Conservation (phyloP, 2,329 filamentous ascomycete genomes). For the Microdochium bolleyi region DNA sequence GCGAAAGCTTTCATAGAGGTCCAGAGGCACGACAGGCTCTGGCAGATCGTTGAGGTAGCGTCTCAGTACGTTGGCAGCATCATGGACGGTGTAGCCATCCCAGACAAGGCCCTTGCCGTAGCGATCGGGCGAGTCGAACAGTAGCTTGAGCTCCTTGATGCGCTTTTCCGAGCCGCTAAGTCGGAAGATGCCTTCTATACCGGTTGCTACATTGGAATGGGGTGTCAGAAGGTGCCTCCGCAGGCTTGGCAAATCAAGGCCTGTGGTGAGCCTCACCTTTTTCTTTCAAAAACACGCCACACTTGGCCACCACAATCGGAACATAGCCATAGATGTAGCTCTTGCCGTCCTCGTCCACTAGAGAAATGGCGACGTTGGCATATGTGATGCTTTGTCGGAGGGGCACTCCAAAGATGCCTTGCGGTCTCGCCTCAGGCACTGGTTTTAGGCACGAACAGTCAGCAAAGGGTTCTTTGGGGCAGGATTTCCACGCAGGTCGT, state of each 20-base stretch:
- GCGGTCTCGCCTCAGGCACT: conserved; percentile 33
- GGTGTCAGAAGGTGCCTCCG: conserved; percentile 15
- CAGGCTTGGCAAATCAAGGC: conserved; percentile 8
- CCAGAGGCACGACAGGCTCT: conserved; percentile 90
- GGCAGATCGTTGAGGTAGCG: conserved; percentile 94
- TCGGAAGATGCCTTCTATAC: conserved; percentile 93
- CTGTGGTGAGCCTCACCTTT: conserved; percentile 59
- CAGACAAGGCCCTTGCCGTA: conserved; percentile 96
- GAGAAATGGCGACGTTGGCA: conserved; percentile 94
- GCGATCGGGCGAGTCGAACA: conserved; percentile 89
- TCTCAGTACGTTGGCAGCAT: conserved; percentile 92
- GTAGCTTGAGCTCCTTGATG: conserved; percentile 88
- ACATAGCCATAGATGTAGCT: conserved; percentile 99
- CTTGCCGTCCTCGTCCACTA: conserved; percentile 84
- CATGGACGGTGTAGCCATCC: conserved; percentile 96
- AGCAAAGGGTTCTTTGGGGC: too few relatives aligned
- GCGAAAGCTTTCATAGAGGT: conserved; percentile 87
- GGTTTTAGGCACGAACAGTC: background rate
- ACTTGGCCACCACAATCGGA: conserved; percentile 96
- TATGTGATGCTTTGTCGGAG: conserved; percentile 93
- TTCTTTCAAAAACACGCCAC: conserved; percentile 94
- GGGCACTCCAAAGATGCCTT: conserved; percentile 90
- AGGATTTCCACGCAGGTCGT: too few relatives aligned
- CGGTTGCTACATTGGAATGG: conserved; percentile 57
- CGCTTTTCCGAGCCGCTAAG: conserved; percentile 94